A percentile compares a stretch with the other conserved stretches of the same genome.
Conservation (phyloP, 441 rosid genomes). For the Gossypium lobatum region DNA sequence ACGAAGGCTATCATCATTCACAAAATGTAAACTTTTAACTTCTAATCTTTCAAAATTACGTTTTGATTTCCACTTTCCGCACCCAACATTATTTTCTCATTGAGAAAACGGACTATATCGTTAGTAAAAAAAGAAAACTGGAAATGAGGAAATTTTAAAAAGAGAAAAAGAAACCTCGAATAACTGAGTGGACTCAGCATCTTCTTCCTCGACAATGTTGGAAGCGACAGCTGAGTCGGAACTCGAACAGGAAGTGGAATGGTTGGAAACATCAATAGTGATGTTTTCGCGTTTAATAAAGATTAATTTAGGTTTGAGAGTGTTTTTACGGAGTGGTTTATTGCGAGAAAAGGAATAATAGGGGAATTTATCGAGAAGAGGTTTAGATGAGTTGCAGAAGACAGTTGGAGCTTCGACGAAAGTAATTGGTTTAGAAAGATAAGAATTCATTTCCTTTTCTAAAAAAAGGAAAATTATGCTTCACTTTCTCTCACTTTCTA, state of each 20-base stretch:
- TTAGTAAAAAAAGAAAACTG: neutral
- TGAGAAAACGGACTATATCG: slow-evolving; percentile 12
- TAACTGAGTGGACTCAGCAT: slow-evolving; percentile 43
- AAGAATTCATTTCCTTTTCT: slow-evolving; percentile 27
- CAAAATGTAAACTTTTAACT: neutral
- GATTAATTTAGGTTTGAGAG: slow-evolving; percentile 23
- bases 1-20: neutral
- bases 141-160: neutral
- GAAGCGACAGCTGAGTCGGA: slow-evolving; percentile 26
- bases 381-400: slow-evolving; percentile 20
- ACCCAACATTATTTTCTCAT: slow-evolving; percentile 6
- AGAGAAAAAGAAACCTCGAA: slow-evolving; percentile 41
- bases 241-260: slow-evolving; percentile 33
- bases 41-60: neutral
- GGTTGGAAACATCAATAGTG: slow-evolving; percentile 16
- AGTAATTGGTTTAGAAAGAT: slow-evolving; percentile 30
- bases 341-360: slow-evolving; percentile 16
- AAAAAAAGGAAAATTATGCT: neutral
- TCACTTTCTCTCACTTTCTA: neutral
- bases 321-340: slow-evolving; percentile 19
- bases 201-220: slow-evolving; percentile 31
- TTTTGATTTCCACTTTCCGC: neutral
- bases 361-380: slow-evolving; percentile 18
- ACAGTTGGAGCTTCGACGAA: slow-evolving; percentile 24
- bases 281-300: slow-evolving; percentile 16